Evolutionary conservation across 2,329 filamentous ascomycete genomes (phyloP).

Genomic region (Colletotrichum phormii): DNA sequence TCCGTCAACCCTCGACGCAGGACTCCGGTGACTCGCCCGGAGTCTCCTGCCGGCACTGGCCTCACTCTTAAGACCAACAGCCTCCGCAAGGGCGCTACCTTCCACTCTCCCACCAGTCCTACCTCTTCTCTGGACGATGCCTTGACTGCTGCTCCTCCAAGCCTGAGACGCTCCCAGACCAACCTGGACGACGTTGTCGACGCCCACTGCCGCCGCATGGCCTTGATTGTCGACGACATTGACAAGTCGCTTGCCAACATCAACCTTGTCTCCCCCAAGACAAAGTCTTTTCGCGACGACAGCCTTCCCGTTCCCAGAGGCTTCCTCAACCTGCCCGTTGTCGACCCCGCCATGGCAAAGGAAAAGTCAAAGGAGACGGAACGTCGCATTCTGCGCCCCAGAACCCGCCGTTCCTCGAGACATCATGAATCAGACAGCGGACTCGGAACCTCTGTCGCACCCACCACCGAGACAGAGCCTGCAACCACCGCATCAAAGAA

Average conservation of each 20-base stretch:
- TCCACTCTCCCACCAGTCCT: slow-evolving; percentile 60
- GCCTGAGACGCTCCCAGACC: slow-evolving; percentile 77
- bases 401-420: slow-evolving; percentile 66
- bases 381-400: slow-evolving; percentile 64
- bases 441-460: slow-evolving; percentile 83
- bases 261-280: slow-evolving; percentile 52
- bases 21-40: slow-evolving; percentile 55
- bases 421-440: slow-evolving; percentile 88
- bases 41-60: slow-evolving; percentile 51
- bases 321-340: slow-evolving; percentile 67
- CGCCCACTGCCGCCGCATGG: slow-evolving; percentile 76
- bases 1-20: slow-evolving; percentile 60
- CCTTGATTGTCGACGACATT: slow-evolving; percentile 73
- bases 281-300: slow-evolving; percentile 62
- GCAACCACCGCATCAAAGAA: slow-evolving; percentile 53
- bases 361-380: slow-evolving; percentile 51
- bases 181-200: slow-evolving; percentile 78
- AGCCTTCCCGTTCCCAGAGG: slow-evolving; percentile 70
- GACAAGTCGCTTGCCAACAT: slow-evolving; percentile 69
- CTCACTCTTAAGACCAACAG: slow-evolving; percentile 65
- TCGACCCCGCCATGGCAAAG: slow-evolving; percentile 60
- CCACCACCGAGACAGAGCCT: slow-evolving; percentile 63
- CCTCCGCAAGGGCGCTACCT: slow-evolving; percentile 79
- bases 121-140: slow-evolving; percentile 51
- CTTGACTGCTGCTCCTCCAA: slow-evolving; percentile 60